A percentile compares a stretch with the other conserved stretches of the same genome.
Evolutionary conservation across 2,329 filamentous ascomycete genomes (phyloP).

Genomic region (Calycina herbarum): DNA sequence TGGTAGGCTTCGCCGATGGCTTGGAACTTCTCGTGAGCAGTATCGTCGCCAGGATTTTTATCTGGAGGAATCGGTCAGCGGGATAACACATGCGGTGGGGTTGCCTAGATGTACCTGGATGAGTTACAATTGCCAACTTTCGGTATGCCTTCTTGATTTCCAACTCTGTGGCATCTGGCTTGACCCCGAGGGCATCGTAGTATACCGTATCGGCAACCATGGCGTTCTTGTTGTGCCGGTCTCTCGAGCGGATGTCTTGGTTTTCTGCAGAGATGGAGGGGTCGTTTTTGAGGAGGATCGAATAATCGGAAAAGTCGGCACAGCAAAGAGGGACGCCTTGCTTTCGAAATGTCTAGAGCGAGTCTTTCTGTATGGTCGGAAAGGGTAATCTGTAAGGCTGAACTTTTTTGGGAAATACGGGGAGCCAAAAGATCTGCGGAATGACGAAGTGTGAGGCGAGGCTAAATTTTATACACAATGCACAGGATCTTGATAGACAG

Average conservation of each 20-base stretch:
- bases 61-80: conserved; percentile 52
- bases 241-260: conserved; percentile 1
- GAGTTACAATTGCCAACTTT: conserved; percentile 90
- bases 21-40: conserved; percentile 92
- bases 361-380: background rate
- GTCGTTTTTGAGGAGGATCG: background rate
- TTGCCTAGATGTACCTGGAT: conserved; percentile 43
- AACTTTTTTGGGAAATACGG: conserved; percentile 16
- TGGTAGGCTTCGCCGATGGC: conserved; percentile 73
- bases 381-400: conserved; percentile 8
- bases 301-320: background rate
- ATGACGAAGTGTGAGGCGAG: conserved; percentile 24
- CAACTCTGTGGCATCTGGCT: conserved; percentile 80
- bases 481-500: background rate
- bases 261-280: conserved; percentile 9
- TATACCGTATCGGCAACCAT: conserved; percentile 40
- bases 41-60: conserved; percentile 96
- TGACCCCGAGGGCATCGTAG: conserved; percentile 75
- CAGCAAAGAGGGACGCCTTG: background rate
- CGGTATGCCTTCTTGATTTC: conserved; percentile 98
- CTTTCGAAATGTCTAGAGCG: background rate
- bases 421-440: conserved; percentile 16
- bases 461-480: conserved; percentile 13
- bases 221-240: conserved; percentile 10
- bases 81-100: background rate